These are phyloP conservation scores for Colletotrichum neosansevieriae DNA, from an alignment of 2,329 filamentous ascomycete species.

Conservation along the genomic window DNA sequence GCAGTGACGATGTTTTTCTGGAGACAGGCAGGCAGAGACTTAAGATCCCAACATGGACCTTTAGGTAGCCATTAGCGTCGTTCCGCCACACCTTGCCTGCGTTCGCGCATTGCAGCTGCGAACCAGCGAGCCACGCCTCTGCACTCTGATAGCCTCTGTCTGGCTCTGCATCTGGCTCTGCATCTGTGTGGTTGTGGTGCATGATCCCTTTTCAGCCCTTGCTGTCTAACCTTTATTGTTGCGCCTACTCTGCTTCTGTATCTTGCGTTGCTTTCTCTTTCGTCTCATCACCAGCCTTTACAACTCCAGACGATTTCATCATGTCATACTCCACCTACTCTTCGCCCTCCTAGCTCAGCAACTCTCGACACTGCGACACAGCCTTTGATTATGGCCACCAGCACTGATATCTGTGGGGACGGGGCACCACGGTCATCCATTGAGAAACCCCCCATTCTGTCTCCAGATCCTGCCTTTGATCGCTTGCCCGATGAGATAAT, in stretches of 20 bases:
- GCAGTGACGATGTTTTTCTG: slow-evolving; percentile 28
- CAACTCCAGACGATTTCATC: slow-evolving; percentile 35
- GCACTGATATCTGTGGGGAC: slow-evolving; percentile 18
- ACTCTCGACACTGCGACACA: slow-evolving; percentile 7
- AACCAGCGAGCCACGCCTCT: slow-evolving; percentile 21
- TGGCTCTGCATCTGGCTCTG: too few relatives aligned
- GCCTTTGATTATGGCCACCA: slow-evolving; percentile 27
- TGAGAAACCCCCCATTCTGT: slow-evolving; percentile 49
- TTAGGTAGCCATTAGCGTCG: slow-evolving; percentile 30
- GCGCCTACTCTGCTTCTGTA: slow-evolving; percentile 4
- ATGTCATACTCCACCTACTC: slow-evolving; percentile 25
- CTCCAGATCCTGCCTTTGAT: slow-evolving; percentile 59
- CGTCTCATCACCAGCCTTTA: slow-evolving; percentile 36
- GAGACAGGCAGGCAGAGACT: slow-evolving; percentile 32
- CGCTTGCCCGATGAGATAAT: slow-evolving; percentile 77
- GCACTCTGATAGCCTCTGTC: neutral
- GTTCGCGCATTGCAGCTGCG: slow-evolving; percentile 16
- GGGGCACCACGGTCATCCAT: slow-evolving; percentile 44
- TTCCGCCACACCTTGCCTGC: slow-evolving; percentile 33
- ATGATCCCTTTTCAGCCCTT: neutral
- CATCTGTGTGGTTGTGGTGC: too few relatives aligned
- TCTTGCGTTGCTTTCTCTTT: slow-evolving; percentile 20
- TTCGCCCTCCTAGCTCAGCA: slow-evolving; percentile 30
- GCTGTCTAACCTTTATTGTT: neutral
- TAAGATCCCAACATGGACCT: slow-evolving; percentile 23